phyloP scores from a whole-genome alignment of 305 asterid genomes.

The Fraxinus nigra region DNA sequence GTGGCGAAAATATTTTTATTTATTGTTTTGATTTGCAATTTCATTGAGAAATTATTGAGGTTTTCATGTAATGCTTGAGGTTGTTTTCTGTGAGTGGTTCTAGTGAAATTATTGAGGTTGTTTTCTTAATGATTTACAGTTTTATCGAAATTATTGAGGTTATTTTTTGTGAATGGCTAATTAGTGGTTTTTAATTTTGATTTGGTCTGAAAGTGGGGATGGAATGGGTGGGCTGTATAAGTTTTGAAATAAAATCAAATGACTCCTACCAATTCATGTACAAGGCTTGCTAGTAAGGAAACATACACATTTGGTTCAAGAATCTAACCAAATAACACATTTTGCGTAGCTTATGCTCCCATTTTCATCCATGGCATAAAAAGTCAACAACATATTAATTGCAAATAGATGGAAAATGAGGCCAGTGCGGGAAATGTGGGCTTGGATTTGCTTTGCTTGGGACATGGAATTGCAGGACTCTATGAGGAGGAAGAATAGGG shows the following conservation, averaged over 20 bases:
- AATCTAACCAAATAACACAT: slow-evolving; percentile 43
- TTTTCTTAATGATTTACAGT: too few relatives aligned
- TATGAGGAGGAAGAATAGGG: slow-evolving; percentile 62
- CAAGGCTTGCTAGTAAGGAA: slow-evolving; percentile 5
- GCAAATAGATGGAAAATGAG: slow-evolving; percentile 41
- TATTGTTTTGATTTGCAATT: not conserved
- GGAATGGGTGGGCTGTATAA: not conserved
- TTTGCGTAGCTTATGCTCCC: slow-evolving; percentile 48
- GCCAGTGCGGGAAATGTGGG: slow-evolving; percentile 61
- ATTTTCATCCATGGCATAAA: slow-evolving; percentile 48
- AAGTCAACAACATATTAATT: slow-evolving; percentile 42
- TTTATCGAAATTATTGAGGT: too few relatives aligned
- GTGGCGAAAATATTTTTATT: not conserved
- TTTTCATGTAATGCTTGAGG: not conserved
- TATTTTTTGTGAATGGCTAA: too few relatives aligned
- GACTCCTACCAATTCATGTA: not conserved
- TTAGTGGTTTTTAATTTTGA: too few relatives aligned
- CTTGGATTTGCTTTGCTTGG: slow-evolving; percentile 64
- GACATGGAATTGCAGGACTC: slow-evolving; percentile 68
- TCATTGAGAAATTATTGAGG: not conserved
- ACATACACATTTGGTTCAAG: slow-evolving; percentile 52
- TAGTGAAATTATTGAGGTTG: too few relatives aligned
- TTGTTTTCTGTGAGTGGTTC: not conserved
- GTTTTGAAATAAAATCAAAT: not conserved
- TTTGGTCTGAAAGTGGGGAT: not conserved